Percentiles rank a stretch among this genome's conserved stretches.
These are phyloP conservation scores for Zychaea mexicana DNA, from an alignment of 371 early-diverging fungal species.

Conservation along the genomic window DNA sequence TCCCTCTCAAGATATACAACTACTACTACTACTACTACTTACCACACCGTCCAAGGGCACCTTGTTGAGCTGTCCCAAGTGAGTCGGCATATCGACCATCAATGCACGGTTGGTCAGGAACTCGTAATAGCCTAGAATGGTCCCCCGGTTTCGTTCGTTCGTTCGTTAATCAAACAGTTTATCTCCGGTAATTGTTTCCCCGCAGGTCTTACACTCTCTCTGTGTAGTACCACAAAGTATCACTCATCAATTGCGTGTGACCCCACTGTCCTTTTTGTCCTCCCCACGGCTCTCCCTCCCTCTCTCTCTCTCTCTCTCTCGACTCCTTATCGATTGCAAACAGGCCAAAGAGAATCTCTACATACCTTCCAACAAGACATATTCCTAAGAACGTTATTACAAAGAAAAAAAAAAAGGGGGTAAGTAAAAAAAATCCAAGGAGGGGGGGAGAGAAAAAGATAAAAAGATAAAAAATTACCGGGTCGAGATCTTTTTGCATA, in stretches of 20 bases:
- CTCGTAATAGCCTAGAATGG: conserved; percentile 43
- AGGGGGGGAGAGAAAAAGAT: background rate
- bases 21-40: background rate
- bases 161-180: too few relatives aligned
- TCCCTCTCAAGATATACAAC: background rate
- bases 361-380: conserved; percentile 44
- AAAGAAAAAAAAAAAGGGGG: background rate
- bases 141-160: too few relatives aligned
- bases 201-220: too few relatives aligned
- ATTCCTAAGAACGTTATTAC: conserved; percentile 17
- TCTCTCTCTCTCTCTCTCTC: background rate
- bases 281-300: background rate
- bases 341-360: background rate
- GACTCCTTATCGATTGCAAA: conserved; percentile 9
- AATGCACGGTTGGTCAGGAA: conserved; percentile 44
- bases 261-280: too few relatives aligned
- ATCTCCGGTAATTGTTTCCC: too few relatives aligned
- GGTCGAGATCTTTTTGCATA: conserved; percentile 53
- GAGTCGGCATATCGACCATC: conserved; percentile 51
- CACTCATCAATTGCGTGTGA: too few relatives aligned
- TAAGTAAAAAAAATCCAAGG: background rate
- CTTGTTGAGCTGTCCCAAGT: conserved; percentile 30
- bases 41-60: conserved; percentile 45
- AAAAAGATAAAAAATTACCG: conserved; percentile 9
- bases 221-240: too few relatives aligned